Conservation (phyloP, 441 rosid genomes). For the Gossypium aridum region DNA sequence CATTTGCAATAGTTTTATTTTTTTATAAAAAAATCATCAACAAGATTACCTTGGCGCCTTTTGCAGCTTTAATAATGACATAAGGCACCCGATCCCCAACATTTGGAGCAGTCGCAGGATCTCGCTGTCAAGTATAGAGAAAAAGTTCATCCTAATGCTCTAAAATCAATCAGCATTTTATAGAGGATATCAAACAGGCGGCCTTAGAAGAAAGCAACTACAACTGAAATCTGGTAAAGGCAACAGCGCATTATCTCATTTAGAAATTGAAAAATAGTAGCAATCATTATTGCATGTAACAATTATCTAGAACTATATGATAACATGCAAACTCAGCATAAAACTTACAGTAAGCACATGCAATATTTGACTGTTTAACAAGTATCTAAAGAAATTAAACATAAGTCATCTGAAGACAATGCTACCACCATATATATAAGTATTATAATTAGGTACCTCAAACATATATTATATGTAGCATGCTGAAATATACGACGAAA, state of each 20-base stretch:
- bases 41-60: slow-evolving; percentile 87
- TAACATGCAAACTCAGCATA: not conserved
- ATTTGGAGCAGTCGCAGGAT: slow-evolving; percentile 97
- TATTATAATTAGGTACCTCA: not conserved
- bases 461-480: not conserved
- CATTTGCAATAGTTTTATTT: not conserved
- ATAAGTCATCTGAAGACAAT: not conserved
- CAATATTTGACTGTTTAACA: not conserved
- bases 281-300: not conserved
- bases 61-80: slow-evolving; percentile 87
- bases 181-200: not conserved
- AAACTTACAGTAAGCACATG: not conserved
- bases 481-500: not conserved
- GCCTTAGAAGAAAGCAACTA: not conserved
- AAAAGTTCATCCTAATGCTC: slow-evolving; percentile 14
- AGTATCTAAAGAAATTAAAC: not conserved
- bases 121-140: slow-evolving; percentile 55
- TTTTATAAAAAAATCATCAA: not conserved
- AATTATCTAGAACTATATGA: not conserved
- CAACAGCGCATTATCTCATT: not conserved
- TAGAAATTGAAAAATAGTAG: not conserved
- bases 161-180: slow-evolving; percentile 16
- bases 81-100: slow-evolving; percentile 99
- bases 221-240: not conserved
- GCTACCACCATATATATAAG: not conserved